These are phyloP conservation scores for Camellia lanceoleosa DNA, from an alignment of 148 eudicot genomes.

Conservation along the genomic window DNA sequence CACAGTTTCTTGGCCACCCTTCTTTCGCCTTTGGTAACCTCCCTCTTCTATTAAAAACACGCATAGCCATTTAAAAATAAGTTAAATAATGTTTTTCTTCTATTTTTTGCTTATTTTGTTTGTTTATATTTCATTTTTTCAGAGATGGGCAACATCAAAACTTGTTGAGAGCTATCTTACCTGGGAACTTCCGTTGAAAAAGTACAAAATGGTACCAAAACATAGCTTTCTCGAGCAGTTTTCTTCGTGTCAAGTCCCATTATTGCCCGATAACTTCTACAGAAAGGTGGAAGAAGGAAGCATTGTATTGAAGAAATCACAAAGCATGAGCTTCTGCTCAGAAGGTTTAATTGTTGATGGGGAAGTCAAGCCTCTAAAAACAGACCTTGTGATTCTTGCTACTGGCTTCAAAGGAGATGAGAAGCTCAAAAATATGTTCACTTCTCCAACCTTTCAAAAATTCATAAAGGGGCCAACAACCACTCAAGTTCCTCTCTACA, in stretches of 20 bases:
- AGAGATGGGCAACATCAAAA: constrained; percentile 45
- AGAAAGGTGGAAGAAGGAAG: constrained; percentile 41
- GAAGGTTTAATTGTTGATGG: constrained; percentile 29
- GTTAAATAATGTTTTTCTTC: neutral
- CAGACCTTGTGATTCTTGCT: constrained; percentile 45
- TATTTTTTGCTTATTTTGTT: neutral
- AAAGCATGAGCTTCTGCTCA: constrained; percentile 25
- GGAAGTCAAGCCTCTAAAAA: constrained; percentile 14
- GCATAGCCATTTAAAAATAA: neutral
- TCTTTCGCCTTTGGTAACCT: constrained; percentile 32
- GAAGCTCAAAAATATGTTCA: constrained; percentile 39
- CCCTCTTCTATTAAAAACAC: neutral
- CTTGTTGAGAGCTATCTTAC: constrained; percentile 42
- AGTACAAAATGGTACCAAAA: constrained; percentile 36
- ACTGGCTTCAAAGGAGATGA: constrained; percentile 46
- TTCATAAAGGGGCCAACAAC: constrained; percentile 26
- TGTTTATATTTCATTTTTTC: neutral
- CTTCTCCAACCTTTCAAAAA: constrained; percentile 24
- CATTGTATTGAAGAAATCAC: constrained; percentile 33
- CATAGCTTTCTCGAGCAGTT: constrained; percentile 34
- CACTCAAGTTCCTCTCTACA: constrained; percentile 32
- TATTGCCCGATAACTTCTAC: constrained; percentile 35
- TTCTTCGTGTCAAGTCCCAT: constrained; percentile 26
- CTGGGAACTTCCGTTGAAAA: constrained; percentile 28
- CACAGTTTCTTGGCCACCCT: constrained; percentile 20